Evolutionary conservation across 352 stramenopile species (phyloP).

Genomic region (Blastocystis sp.): DNA sequence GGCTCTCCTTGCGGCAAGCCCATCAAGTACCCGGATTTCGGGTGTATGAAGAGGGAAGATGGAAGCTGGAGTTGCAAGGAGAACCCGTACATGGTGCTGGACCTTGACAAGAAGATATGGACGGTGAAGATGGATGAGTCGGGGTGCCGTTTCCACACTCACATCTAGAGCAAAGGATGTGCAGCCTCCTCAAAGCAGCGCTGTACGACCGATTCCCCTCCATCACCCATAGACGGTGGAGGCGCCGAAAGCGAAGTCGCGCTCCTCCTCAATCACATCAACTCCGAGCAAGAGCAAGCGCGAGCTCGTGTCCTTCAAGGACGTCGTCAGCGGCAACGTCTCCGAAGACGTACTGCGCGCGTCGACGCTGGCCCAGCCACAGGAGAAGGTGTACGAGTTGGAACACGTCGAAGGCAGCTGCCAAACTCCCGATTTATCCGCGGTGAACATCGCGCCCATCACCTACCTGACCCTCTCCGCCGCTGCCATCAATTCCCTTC

Average conservation of each 20-base stretch:
- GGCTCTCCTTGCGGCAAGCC: constrained; percentile 65
- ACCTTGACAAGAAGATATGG: constrained; percentile 65
- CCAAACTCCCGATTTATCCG: constrained; percentile 37
- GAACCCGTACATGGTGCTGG: constrained; percentile 68
- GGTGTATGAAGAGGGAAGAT: constrained; percentile 61
- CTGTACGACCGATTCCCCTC: neutral
- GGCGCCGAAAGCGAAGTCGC: neutral
- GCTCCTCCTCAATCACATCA: constrained; percentile 32
- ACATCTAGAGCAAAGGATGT: neutral
- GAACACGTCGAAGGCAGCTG: constrained; percentile 18
- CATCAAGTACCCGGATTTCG: constrained; percentile 66
- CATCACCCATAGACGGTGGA: constrained; percentile 27
- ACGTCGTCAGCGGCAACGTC: constrained; percentile 40
- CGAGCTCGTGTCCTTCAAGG: constrained; percentile 53
- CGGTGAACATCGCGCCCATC: constrained; percentile 43
- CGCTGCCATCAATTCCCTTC: neutral
- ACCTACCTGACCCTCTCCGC: constrained; percentile 23
- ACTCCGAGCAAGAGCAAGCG: neutral
- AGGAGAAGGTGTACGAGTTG: constrained; percentile 53
- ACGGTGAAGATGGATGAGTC: constrained; percentile 56
- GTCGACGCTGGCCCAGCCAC: neutral
- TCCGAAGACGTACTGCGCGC: constrained; percentile 30
- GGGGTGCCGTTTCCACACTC: neutral
- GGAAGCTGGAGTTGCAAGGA: constrained; percentile 64
- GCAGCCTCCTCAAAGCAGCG: neutral